Conservation (phyloP, 2,329 filamentous ascomycete species). For the Stylonectria norvegica region DNA sequence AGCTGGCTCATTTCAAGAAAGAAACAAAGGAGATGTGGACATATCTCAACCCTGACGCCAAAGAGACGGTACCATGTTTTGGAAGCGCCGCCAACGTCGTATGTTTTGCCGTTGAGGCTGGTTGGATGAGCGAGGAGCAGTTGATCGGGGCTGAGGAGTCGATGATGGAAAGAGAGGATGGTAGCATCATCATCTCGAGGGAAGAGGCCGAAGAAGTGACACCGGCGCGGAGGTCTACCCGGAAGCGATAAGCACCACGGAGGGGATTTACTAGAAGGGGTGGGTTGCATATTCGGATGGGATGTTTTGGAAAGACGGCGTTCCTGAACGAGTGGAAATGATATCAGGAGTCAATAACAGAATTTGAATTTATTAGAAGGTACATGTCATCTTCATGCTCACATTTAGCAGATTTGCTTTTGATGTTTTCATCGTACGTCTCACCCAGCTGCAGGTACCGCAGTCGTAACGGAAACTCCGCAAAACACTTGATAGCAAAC, state of each 20-base stretch:
- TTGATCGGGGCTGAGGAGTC: slow-evolving; percentile 39
- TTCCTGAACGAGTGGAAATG: slow-evolving; percentile 3
- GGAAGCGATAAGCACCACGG: slow-evolving; percentile 12
- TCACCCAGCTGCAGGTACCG: no score
- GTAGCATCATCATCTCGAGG: slow-evolving; percentile 38
- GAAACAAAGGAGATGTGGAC: slow-evolving; percentile 52
- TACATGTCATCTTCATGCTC: no score
- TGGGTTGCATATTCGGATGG: slow-evolving; percentile 1
- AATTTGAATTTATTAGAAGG: no score
- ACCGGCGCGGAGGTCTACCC: slow-evolving; percentile 25
- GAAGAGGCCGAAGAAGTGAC: slow-evolving; percentile 24
- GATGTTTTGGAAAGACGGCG: slow-evolving; percentile 6
- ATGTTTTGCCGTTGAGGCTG: slow-evolving; percentile 54
- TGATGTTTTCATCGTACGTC: slow-evolving; percentile 1
- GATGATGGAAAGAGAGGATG: slow-evolving; percentile 37
- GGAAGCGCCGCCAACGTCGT: slow-evolving; percentile 55
- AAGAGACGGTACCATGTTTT: slow-evolving; percentile 47
- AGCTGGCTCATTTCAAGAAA: slow-evolving; percentile 44
- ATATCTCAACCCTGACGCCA: slow-evolving; percentile 51
- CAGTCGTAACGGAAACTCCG: no score
- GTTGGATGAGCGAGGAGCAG: slow-evolving; percentile 55
- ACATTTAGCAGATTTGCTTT: no score
- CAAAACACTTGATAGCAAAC: no score
- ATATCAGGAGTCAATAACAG: slow-evolving; percentile 4
- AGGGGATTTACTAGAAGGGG: slow-evolving; percentile 1